A percentile compares a stretch with the other conserved stretches of the same genome.
These are phyloP conservation scores for Micractinium sp. DNA, from an alignment of 139 green algal species.

Conservation along the genomic window DNA sequence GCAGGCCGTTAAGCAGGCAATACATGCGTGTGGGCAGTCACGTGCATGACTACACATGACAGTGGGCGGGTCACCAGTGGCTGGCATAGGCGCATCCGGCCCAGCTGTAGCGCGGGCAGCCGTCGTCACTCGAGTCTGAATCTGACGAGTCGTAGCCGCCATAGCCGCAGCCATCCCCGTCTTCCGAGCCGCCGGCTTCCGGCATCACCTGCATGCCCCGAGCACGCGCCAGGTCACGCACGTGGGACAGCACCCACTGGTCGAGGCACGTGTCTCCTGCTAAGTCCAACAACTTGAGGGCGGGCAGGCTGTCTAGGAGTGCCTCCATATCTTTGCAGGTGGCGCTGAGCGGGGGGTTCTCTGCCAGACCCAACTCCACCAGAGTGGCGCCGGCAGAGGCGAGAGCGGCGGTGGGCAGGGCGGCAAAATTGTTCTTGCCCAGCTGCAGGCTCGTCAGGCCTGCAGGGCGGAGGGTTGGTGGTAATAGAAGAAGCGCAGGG, in stretches of 20 bases:
- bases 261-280: not conserved
- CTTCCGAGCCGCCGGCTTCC: not conserved
- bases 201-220: not conserved
- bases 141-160: not conserved
- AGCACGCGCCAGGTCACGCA: not conserved
- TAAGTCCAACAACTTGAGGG: not conserved
- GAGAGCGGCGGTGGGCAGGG: not conserved
- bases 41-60: too few species aligned
- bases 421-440: not conserved
- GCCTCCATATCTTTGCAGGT: too few species aligned
- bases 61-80: not conserved
- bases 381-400: not conserved
- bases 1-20: too few species aligned
- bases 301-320: not conserved
- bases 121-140: not conserved
- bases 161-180: not conserved
- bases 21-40: too few species aligned
- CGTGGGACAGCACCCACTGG: not conserved
- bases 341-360: not conserved
- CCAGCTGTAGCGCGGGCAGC: slow-evolving; percentile 18
- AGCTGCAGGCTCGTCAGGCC: not conserved
- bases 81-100: not conserved
- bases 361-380: not conserved
- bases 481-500: too few species aligned
- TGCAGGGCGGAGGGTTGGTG: not conserved